A percentile compares a stretch with the other conserved stretches of the same genome.
phyloP scores from a whole-genome alignment of 2,329 filamentous ascomycete species.

The Aspergillus fijiensis region DNA sequence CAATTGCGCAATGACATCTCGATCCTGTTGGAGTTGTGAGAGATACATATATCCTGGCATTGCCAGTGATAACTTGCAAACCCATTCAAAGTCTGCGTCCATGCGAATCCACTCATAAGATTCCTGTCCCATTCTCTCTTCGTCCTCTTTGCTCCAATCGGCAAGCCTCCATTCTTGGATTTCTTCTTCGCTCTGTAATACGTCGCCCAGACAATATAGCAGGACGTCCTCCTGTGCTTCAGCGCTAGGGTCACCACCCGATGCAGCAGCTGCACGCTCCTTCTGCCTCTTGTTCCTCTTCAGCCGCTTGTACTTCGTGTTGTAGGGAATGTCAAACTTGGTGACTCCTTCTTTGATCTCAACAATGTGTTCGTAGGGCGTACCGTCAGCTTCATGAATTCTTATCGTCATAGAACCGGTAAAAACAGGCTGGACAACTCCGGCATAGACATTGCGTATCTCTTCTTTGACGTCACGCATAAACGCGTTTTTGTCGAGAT shows the following conservation, averaged over 20 bases:
- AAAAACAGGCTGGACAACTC: constrained; percentile 74
- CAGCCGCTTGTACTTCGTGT: constrained; percentile 96
- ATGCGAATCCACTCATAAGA: constrained; percentile 98
- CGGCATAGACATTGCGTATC: constrained; percentile 65
- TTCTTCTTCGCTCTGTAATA: constrained; percentile 80
- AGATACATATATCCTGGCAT: constrained; percentile 98
- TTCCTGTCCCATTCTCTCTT: constrained; percentile 88
- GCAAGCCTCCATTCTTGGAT: constrained; percentile 77
- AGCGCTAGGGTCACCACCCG: constrained; percentile 61
- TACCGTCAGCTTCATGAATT: constrained; percentile 97
- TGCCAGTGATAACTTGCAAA: constrained; percentile 76
- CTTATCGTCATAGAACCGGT: constrained; percentile 96
- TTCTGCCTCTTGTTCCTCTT: constrained; percentile 84
- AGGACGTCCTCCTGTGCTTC: constrained; percentile 77
- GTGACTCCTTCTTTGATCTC: constrained; percentile 86
- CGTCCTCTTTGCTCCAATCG: constrained; percentile 87
- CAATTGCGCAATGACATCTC: constrained; percentile 86
- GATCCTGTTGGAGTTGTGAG: constrained; percentile 93
- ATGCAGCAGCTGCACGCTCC: constrained; percentile 67
- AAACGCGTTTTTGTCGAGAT: constrained; percentile 72
- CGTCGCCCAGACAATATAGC: constrained; percentile 88
- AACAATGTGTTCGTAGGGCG: constrained; percentile 95
- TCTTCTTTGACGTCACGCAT: constrained; percentile 82
- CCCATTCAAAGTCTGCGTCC: constrained; percentile 98
- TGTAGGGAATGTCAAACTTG: constrained; percentile 94